Base-by-base conservation (phyloP, 2,329 filamentous ascomycete species). In the Trichothecium roseum region DNA sequence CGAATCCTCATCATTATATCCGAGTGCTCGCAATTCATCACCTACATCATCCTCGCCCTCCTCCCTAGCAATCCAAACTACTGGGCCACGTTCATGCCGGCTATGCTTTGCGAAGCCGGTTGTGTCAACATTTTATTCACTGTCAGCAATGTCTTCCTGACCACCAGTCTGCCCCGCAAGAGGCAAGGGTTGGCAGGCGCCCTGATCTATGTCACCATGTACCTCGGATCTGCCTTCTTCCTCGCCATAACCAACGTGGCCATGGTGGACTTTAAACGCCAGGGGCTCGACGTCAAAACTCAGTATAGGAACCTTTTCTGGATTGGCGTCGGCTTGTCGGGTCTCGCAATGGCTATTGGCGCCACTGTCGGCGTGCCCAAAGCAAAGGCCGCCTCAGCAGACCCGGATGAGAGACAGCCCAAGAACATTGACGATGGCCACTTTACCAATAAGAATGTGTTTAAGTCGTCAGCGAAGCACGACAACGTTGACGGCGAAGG, bases 71-170 rank as follows among this genome's bases (percentile, higher is more conserved):
- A 63, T 3, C 67, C 63, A 0, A 69, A 62, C 39, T 74, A 78
- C 54, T 83, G 78, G 78, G 66, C 71, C 0, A 82, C 66, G 49
- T 64, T 78, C 3, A 78, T 83, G 43, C 74, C 77, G 0, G 52
- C 66, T 4, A 74, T 74, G 70, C 55, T 74, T 6, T 70, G 68
- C 38, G 69, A 66, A 12, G 81, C 78, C 0, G 56, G 80, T 16
- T 76, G 74, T 4, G 75, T 83, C 37, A 79, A 84, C 44, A 67
- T 82, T 30, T 72, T 71, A 6, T 81, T 74, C 54, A 81, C 74
- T 38, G 64, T 83, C 3, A 68, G 74, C 22, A 81, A 78, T 42
- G 69, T 83, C 35, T 83, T 81, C 51, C 71, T 81, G 36, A 81
- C 78, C 1, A 81, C 76, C 0, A 71, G 64, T 13, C 52, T 82